These are phyloP conservation scores for Pontederia crassipes DNA, from an alignment of 176 grass and related monocot species.

Conservation along the genomic window DNA sequence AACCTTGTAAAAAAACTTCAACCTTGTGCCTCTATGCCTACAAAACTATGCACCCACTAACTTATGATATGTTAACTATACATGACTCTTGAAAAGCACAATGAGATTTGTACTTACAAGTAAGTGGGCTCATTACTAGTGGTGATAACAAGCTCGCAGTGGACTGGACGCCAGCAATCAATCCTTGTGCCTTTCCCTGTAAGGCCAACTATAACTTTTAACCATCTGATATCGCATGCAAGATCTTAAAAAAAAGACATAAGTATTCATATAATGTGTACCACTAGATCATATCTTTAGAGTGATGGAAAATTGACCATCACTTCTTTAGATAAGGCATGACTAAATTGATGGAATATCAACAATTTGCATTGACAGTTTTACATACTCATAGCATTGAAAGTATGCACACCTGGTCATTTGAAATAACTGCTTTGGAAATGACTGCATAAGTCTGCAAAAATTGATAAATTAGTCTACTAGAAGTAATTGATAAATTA, in stretches of 20 bases:
- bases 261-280: not conserved
- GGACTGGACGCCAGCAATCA: slow-evolving; percentile 45
- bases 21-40: no score
- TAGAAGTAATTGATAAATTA: not conserved
- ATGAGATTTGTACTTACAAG: slow-evolving; percentile 40
- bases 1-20: not conserved
- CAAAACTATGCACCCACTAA: no score
- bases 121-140: slow-evolving; percentile 68
- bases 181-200: slow-evolving; percentile 73
- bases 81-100: not conserved
- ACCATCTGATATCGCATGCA: not conserved
- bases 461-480: not conserved
- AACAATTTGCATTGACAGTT: not conserved
- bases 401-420: slow-evolving; percentile 41
- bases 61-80: not conserved
- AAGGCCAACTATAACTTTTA: not conserved
- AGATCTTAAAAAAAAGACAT: not conserved
- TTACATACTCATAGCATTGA: not conserved
- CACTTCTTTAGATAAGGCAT: not conserved
- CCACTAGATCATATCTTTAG: not conserved
- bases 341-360: not conserved
- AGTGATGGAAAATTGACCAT: not conserved
- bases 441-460: slow-evolving; percentile 60
- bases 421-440: slow-evolving; percentile 45
- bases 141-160: slow-evolving; percentile 55